Conservation (phyloP, 208 protist genomes). For the Crithidia fasciculata region DNA sequence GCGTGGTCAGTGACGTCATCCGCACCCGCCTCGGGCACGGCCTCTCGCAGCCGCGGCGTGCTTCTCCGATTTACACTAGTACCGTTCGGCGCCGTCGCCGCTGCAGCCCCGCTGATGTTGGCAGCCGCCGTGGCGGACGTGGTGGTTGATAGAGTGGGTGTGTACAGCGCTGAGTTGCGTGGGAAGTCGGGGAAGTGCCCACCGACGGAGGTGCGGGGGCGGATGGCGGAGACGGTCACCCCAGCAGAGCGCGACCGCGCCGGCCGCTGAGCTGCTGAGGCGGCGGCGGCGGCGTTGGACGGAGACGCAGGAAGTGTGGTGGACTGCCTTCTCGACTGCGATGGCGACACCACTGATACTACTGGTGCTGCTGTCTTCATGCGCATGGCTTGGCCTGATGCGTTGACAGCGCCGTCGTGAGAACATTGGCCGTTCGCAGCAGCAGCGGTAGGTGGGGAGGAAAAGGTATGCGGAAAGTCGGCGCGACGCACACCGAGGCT, state of each 20-base stretch:
- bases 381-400: too few relatives aligned
- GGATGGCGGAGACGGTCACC: slow-evolving; percentile 2
- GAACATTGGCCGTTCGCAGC: background rate
- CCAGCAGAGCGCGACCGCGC: slow-evolving; percentile 1
- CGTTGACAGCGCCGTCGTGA: too few relatives aligned
- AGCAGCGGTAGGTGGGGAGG: background rate
- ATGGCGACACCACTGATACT: too few relatives aligned
- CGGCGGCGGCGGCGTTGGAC: too few relatives aligned
- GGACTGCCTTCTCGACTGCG: too few relatives aligned
- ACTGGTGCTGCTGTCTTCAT: too few relatives aligned
- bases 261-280: background rate
- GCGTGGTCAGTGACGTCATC: background rate
- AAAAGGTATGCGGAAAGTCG: background rate
- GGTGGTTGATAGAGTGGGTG: background rate
- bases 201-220: slow-evolving; percentile 15
- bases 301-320: too few relatives aligned
- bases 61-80: background rate
- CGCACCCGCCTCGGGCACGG: background rate
- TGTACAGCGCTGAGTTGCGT: slow-evolving; percentile 1
- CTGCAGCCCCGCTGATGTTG: background rate
- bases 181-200: background rate
- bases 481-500: background rate
- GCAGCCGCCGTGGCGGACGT: background rate
- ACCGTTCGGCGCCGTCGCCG: too few relatives aligned
- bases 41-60: background rate